Evolutionary conservation across 2,329 filamentous ascomycete species (phyloP).

Genomic region (Botryotinia narcissicola): DNA sequence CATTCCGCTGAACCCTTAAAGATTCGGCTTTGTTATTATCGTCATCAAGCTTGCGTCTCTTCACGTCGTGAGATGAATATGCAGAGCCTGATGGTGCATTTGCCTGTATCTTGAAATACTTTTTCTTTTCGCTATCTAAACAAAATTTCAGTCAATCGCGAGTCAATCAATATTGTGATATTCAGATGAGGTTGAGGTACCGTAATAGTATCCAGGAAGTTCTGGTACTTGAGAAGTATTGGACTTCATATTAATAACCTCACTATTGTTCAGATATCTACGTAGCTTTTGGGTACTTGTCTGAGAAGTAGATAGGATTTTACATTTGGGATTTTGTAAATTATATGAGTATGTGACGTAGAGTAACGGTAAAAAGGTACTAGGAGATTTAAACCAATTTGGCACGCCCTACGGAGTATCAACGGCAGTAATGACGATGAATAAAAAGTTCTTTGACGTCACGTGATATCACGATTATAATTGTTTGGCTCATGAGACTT

Average conservation of each 20-base stretch:
- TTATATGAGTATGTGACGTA: not conserved
- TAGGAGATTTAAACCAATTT: not conserved
- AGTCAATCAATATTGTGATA: not conserved
- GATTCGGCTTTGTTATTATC: constrained; percentile 26
- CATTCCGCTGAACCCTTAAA: constrained; percentile 20
- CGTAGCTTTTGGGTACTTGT: not conserved
- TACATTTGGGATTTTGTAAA: not conserved
- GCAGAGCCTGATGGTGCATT: constrained; percentile 48
- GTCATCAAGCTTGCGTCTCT: constrained; percentile 51
- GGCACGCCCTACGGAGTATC: not conserved
- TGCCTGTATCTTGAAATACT: constrained; percentile 65
- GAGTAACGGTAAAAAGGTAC: not conserved
- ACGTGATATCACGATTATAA: not conserved
- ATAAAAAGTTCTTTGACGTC: not conserved
- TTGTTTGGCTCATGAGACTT: not conserved
- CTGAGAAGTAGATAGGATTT: not conserved
- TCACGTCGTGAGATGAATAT: constrained; percentile 59
- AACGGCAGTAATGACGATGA: not conserved
- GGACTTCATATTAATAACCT: not conserved
- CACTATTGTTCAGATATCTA: not conserved
- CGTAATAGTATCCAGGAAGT: constrained; percentile 57
- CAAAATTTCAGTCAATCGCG: not conserved
- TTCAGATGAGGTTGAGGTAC: constrained; percentile 38
- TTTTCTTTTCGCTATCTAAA: constrained; percentile 55
- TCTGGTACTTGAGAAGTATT: constrained; percentile 23